Evolutionary conservation across 441 rosid genomes (phyloP).

Genomic region (Geranium incanum): DNA sequence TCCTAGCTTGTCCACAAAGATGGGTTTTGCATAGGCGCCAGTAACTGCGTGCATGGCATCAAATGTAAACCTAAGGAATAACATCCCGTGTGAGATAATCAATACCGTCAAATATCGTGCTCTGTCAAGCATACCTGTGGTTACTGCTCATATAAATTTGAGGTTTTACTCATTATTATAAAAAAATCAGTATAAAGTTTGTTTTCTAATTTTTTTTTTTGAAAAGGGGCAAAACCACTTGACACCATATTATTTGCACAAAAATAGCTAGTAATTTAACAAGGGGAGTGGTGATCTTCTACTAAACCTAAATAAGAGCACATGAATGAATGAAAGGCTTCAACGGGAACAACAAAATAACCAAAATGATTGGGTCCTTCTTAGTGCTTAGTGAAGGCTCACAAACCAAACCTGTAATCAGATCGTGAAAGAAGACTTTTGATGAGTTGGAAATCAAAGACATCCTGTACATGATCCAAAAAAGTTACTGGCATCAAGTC

Average conservation of each 20-base stretch:
- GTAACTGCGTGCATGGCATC: conserved; percentile 99
- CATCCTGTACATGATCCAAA: conserved; percentile 48
- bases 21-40: conserved; percentile 90
- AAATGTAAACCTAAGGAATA: conserved; percentile 53
- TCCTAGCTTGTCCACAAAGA: conserved; percentile 79
- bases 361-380: no score
- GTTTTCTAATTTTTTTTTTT: no score
- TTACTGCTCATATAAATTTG: background rate
- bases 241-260: background rate
- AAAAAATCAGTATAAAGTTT: background rate
- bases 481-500: conserved; percentile 17
- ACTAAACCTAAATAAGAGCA: background rate
- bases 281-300: background rate
- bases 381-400: conserved; percentile 13
- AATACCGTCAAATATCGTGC: background rate
- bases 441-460: conserved; percentile 82
- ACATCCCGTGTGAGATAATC: conserved; percentile 18
- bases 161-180: background rate
- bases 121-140: background rate
- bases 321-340: background rate
- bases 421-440: conserved; percentile 62
- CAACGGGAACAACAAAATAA: background rate
- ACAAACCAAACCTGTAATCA: conserved; percentile 55
- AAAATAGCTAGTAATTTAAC: background rate
- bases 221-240: background rate